phyloP scores from a whole-genome alignment of 176 grass and related monocot genomes.

The Areca catechu region DNA sequence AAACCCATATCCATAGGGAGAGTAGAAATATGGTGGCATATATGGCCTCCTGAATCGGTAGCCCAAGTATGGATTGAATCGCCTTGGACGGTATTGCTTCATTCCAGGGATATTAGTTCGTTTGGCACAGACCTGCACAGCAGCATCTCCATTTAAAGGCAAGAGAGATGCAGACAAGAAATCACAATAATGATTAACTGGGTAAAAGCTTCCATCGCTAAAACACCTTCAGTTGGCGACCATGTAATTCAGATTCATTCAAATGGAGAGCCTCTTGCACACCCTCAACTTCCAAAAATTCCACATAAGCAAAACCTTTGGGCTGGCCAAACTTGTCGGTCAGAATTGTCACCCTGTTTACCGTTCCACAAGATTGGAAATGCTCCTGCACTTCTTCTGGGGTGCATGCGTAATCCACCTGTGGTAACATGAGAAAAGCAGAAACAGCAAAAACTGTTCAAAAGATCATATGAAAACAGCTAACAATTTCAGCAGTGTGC shows the following conservation, averaged over 20 bases:
- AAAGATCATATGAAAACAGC: too few relatives aligned
- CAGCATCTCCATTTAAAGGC: background rate
- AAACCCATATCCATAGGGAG: constrained; percentile 66
- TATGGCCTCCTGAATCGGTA: constrained; percentile 62
- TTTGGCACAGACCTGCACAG: constrained; percentile 49
- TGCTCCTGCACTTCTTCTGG: constrained; percentile 87
- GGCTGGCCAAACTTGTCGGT: constrained; percentile 78
- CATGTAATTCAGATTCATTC: constrained; percentile 65
- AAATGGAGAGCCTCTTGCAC: constrained; percentile 66
- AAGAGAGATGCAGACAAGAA: background rate
- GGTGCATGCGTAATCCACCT: constrained; percentile 83
- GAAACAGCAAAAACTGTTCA: too few relatives aligned
- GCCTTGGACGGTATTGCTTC: constrained; percentile 55
- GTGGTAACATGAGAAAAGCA: constrained; percentile 1
- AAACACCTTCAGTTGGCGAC: constrained; percentile 53
- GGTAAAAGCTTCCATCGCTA: background rate
- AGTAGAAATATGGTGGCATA: constrained; percentile 33
- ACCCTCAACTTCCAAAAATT: constrained; percentile 69
- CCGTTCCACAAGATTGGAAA: constrained; percentile 75
- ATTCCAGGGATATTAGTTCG: constrained; percentile 66
- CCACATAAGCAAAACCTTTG: constrained; percentile 78
- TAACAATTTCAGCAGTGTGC: too few relatives aligned
- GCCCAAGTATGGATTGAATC: constrained; percentile 46
- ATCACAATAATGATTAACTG: background rate
- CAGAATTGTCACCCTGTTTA: constrained; percentile 75